These are phyloP conservation scores for Cyanodermella asteris DNA, from an alignment of 2,329 filamentous ascomycete genomes.

Conservation along the genomic window DNA sequence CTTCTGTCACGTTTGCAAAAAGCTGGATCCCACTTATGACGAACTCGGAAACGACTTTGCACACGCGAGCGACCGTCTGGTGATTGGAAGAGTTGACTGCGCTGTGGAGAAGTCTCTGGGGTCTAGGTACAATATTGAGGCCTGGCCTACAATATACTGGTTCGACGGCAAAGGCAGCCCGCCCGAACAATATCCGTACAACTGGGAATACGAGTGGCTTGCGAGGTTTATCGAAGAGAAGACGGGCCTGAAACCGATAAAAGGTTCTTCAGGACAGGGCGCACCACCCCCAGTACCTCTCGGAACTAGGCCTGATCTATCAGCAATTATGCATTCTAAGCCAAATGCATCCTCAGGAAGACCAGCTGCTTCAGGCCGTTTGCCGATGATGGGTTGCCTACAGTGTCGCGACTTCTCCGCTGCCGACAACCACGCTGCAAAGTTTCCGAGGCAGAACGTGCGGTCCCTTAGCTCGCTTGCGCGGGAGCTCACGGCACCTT, in stretches of 20 bases:
- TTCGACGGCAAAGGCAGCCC: slow-evolving; percentile 25
- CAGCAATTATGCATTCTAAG: slow-evolving; percentile 31
- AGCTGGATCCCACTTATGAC: too few relatives aligned
- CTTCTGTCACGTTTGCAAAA: too few relatives aligned
- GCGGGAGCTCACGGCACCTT: slow-evolving; percentile 53
- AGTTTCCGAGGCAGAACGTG: slow-evolving; percentile 50
- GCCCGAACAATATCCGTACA: not conserved
- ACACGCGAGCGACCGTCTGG: too few relatives aligned
- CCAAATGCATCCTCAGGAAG: slow-evolving; percentile 12
- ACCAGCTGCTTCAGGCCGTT: slow-evolving; percentile 10
- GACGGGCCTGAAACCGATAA: too few relatives aligned
- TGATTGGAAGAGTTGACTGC: too few relatives aligned
- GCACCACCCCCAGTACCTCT: slow-evolving; percentile 28
- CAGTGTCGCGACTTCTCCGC: slow-evolving; percentile 72
- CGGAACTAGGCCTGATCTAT: slow-evolving; percentile 33
- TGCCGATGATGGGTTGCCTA: slow-evolving; percentile 35
- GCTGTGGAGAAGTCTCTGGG: not conserved
- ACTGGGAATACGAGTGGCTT: slow-evolving; percentile 1
- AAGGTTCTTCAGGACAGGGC: too few relatives aligned
- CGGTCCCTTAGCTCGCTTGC: slow-evolving; percentile 60
- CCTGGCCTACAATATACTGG: slow-evolving; percentile 93
- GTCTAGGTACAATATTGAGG: slow-evolving; percentile 69
- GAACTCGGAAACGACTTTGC: too few relatives aligned
- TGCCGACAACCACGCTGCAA: slow-evolving; percentile 56
- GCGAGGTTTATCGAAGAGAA: too few relatives aligned